Conservation (phyloP, 805 yeast genomes). For the Kodamaea fukazawae region DNA sequence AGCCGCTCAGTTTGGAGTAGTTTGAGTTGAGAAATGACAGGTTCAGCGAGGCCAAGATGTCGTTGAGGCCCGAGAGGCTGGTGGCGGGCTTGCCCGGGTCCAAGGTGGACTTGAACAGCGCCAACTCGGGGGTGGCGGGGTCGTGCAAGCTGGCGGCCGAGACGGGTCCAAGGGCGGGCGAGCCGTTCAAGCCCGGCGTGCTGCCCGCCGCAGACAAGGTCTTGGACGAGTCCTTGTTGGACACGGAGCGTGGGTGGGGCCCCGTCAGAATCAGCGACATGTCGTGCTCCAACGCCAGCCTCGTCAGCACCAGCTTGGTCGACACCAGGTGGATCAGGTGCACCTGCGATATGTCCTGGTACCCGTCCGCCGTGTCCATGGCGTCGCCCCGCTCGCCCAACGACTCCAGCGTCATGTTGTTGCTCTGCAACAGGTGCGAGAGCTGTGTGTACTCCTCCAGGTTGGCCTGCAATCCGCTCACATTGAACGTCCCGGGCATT, state of each 20-base stretch:
- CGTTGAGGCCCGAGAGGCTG: slow-evolving; percentile 3
- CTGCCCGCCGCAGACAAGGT: not conserved
- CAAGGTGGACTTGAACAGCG: slow-evolving; percentile 32
- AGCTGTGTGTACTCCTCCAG: slow-evolving; percentile 11
- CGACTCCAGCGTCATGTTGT: not conserved
- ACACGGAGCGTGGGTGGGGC: not conserved
- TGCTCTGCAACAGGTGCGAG: slow-evolving; percentile 8
- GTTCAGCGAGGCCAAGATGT: slow-evolving; percentile 24
- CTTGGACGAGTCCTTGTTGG: not conserved
- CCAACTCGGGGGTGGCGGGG: slow-evolving; percentile 1
- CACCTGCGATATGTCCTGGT: too few species aligned
- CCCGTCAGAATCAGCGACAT: not conserved
- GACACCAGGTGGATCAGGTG: too few species aligned
- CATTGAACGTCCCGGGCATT: slow-evolving; percentile 45
- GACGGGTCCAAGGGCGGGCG: slow-evolving; percentile 5
- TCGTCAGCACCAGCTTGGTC: too few species aligned
- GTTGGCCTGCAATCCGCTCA: slow-evolving; percentile 40
- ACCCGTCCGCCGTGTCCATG: too few species aligned
- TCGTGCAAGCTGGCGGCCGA: slow-evolving; percentile 3
- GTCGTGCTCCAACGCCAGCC: not conserved
- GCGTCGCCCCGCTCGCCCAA: too few species aligned
- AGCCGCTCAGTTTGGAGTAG: slow-evolving; percentile 8
- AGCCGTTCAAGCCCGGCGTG: slow-evolving; percentile 15
- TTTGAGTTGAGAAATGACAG: slow-evolving; percentile 5
- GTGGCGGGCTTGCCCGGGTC: slow-evolving; percentile 44